Evolutionary conservation across 2,329 filamentous ascomycete genomes (phyloP).

Genomic region (Ophiostoma montium): DNA sequence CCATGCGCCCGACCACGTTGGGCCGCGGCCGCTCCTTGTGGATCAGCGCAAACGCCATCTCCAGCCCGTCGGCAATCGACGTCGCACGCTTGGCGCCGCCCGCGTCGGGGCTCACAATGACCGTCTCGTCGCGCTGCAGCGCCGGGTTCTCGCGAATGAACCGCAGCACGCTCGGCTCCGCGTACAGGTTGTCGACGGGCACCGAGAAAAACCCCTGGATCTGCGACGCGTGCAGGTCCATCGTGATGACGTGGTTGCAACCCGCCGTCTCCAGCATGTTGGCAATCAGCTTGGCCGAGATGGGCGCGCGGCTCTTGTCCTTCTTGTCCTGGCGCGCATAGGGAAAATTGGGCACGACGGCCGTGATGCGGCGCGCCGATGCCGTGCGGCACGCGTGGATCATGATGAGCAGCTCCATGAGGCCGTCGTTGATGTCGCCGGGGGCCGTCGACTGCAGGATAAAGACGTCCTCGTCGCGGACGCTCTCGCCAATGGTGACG

Average conservation of each 20-base stretch:
- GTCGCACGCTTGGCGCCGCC: conserved; percentile 91
- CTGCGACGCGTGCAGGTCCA: conserved; percentile 51
- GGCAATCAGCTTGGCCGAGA: conserved; percentile 87
- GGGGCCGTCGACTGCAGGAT: conserved; percentile 91
- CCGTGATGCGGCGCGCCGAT: conserved; percentile 15
- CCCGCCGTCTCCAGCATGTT: conserved; percentile 96
- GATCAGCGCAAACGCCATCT: conserved; percentile 83
- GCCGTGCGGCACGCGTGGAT: conserved; percentile 53
- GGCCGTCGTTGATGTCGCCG: conserved; percentile 91
- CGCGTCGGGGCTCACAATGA: conserved; percentile 90
- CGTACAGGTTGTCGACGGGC: conserved; percentile 67
- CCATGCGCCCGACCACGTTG: conserved; percentile 78
- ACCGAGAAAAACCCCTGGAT: conserved; percentile 73
- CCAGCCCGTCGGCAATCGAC: conserved; percentile 81
- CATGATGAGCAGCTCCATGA: conserved; percentile 98
- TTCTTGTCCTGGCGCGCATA: conserved; percentile 98
- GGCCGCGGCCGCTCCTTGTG: conserved; percentile 82
- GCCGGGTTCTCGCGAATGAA: conserved; percentile 28
- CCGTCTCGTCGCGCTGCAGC: conserved; percentile 46
- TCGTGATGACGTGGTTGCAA: conserved; percentile 58
- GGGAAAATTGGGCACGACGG: conserved; percentile 63
- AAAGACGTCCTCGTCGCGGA: conserved; percentile 96
- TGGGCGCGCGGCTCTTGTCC: conserved; percentile 54
- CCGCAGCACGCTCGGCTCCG: conserved; percentile 78
- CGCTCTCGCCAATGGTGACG: conserved; percentile 90